Evolutionary conservation across 2,329 filamentous ascomycete species (phyloP).

Genomic region (Penicillium capsulatum): DNA sequence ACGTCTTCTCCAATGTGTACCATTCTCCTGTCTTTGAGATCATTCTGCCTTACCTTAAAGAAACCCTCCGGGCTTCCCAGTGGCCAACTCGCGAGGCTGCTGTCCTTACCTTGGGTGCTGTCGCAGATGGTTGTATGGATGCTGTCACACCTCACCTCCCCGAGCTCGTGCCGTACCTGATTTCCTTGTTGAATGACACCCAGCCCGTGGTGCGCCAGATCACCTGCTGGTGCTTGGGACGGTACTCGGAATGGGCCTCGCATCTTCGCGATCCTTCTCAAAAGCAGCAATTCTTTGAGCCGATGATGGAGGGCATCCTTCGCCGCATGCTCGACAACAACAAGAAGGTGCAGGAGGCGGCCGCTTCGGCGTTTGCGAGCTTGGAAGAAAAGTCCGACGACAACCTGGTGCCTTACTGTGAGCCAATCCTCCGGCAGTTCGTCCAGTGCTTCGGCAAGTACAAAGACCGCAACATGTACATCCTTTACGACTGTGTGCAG

Average conservation of each 20-base stretch:
- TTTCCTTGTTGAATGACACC: conserved; percentile 74
- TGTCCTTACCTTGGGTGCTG: conserved; percentile 87
- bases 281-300: conserved; percentile 77
- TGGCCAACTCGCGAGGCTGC: conserved; percentile 94
- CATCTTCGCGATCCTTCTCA: conserved; percentile 63
- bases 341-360: conserved; percentile 96
- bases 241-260: conserved; percentile 90
- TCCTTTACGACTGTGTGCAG: conserved; percentile 97
- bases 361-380: conserved; percentile 91
- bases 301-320: conserved; percentile 94
- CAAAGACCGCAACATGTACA: conserved; percentile 99
- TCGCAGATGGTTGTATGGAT: conserved; percentile 89
- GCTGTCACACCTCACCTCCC: conserved; percentile 87
- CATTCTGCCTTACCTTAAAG: conserved; percentile 86
- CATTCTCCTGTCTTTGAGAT: conserved; percentile 81
- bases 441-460: conserved; percentile 89
- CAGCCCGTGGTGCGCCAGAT: conserved; percentile 94
- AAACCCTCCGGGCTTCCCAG: conserved; percentile 79
- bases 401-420: conserved; percentile 76
- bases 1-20: conserved; percentile 90
- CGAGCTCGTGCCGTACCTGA: conserved; percentile 83
- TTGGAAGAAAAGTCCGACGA: conserved; percentile 88
- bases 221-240: conserved; percentile 93
- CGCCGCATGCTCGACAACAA: conserved; percentile 94
- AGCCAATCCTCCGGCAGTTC: conserved; percentile 86